Conservation (phyloP, 768 basidiomycete genomes). For the Auricularia cornea region DNA sequence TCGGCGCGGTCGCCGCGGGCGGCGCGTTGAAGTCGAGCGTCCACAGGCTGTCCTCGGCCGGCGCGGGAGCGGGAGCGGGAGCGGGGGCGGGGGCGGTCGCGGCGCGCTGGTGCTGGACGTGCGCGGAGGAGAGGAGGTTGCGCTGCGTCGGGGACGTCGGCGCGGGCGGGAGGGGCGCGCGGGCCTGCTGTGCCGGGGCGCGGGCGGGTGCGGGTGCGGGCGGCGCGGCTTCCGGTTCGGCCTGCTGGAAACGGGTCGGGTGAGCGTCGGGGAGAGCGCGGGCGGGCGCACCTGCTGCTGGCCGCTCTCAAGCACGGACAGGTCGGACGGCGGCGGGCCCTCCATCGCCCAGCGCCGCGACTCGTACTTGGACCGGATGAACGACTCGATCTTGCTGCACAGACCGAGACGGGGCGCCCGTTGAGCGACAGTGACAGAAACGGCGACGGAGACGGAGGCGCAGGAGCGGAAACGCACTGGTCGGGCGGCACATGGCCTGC, state of each 20-base stretch:
- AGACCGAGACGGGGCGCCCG: no score
- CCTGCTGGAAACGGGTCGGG: not conserved
- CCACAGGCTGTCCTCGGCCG: conserved; percentile 59
- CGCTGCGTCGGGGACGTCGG: conserved; percentile 9
- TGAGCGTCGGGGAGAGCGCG: not conserved
- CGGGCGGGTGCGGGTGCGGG: conserved; percentile 15
- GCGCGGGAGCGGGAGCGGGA: conserved; percentile 16
- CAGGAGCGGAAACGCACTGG: conserved; percentile 87
- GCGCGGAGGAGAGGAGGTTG: conserved; percentile 1
- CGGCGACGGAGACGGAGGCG: no score
- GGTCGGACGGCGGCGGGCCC: conserved; percentile 77
- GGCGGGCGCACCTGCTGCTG: conserved; percentile 11
- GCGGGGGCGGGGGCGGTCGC: conserved; percentile 6
- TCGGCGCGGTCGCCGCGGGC: conserved; percentile 13
- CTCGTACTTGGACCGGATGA: conserved; percentile 96
- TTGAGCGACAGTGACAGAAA: no score
- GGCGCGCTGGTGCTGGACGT: not conserved
- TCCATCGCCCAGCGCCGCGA: conserved; percentile 86
- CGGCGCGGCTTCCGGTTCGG: conserved; percentile 18
- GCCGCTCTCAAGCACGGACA: conserved; percentile 58
- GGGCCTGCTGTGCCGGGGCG: not conserved
- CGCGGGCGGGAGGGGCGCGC: conserved; percentile 4
- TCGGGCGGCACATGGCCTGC: conserved; percentile 87
- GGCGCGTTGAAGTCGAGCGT: conserved; percentile 70
- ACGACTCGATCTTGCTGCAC: conserved; percentile 93